Evolutionary conservation across 495 filamentous ascomycete genomes (phyloP).

Genomic region (Annulohypoxylon stygium): DNA sequence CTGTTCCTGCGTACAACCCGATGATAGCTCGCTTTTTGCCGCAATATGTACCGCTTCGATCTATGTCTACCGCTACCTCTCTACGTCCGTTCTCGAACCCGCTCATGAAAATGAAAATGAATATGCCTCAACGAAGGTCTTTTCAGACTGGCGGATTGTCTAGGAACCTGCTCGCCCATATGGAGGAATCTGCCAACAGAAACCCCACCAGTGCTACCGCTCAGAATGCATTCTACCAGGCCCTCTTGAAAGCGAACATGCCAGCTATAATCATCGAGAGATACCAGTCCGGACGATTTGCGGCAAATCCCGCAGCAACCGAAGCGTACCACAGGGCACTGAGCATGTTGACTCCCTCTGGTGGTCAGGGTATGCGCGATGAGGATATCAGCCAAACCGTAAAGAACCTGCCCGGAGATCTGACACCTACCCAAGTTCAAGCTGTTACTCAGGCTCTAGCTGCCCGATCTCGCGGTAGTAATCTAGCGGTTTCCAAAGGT

Average conservation of each 20-base stretch:
- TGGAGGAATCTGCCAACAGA: slow-evolving; percentile 90
- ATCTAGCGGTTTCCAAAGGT: slow-evolving; percentile 65
- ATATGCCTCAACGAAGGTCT: slow-evolving; percentile 50
- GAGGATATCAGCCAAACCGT: slow-evolving; percentile 48
- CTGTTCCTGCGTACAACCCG: slow-evolving; percentile 48
- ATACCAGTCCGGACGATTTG: slow-evolving; percentile 86
- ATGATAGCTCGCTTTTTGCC: slow-evolving; percentile 42
- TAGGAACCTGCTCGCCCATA: slow-evolving; percentile 62
- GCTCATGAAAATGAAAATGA: slow-evolving; percentile 24
- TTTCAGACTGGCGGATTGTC: slow-evolving; percentile 60
- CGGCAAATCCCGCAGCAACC: slow-evolving; percentile 78
- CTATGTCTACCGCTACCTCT: slow-evolving; percentile 47
- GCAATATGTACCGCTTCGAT: slow-evolving; percentile 32
- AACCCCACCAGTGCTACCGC: slow-evolving; percentile 86
- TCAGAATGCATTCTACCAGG: slow-evolving; percentile 93
- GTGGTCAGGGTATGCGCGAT: slow-evolving; percentile 51
- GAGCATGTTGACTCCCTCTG: slow-evolving; percentile 65
- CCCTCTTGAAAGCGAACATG: slow-evolving; percentile 91
- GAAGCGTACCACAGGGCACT: slow-evolving; percentile 81
- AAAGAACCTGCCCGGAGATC: slow-evolving; percentile 51
- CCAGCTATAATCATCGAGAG: slow-evolving; percentile 90
- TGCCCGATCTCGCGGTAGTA: slow-evolving; percentile 76
- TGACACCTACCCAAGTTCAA: slow-evolving; percentile 77
- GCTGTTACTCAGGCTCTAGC: slow-evolving; percentile 89
- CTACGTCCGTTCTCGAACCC: slow-evolving; percentile 41